Evolutionary conservation across 306 rosid species (phyloP), one percentile per base, ranked within the genome.

Genomic region (Amphicarpaea edgeworthii): DNA sequence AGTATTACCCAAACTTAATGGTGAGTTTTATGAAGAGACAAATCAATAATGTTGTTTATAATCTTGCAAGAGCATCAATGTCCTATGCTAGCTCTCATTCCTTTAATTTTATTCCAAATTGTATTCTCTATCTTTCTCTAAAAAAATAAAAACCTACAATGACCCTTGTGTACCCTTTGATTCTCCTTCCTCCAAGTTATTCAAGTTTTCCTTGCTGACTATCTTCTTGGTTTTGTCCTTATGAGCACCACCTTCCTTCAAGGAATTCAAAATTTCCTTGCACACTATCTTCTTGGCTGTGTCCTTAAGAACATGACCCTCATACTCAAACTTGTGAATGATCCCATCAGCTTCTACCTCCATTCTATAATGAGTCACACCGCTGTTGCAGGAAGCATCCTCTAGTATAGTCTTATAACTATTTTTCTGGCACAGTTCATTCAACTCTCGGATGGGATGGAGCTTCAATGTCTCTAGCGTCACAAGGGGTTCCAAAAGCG

Each of bases 401-500:
- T 87, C 81, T 20, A 65, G 23, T 66, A 54, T 30, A 2, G 0
- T 24, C 1, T 2, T 47, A 61, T 77, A 91, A 11, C 68, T 49
- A 75, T 26, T 38, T 57, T 77, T 76, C 1, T 83, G 87, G 87
- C 93, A 90, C 1, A 84, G 57, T 55, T 87, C 87, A 0, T 8
- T 42, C 34, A 93, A 57, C 69, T 93, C 98, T 51, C 83, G 69
- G 20, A 40, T 69, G 0, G 98, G 97, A 42, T 91, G 90, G 20
- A 72, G 43, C 63, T 20, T 75, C 8, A 87, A 3, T 0, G 96
- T 93, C 42, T 86, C 87, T 0, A 93, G 96, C 9, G 96, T 88
- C 12, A 93, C 16, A 26, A 93, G 79, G 3, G 97, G 97, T 74
- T 91, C 94, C 75, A 93, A 72, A 19, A 93, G 85, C 11, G 89